phyloP scores from a whole-genome alignment of 805 yeast genomes.

The Clavispora fructus region DNA sequence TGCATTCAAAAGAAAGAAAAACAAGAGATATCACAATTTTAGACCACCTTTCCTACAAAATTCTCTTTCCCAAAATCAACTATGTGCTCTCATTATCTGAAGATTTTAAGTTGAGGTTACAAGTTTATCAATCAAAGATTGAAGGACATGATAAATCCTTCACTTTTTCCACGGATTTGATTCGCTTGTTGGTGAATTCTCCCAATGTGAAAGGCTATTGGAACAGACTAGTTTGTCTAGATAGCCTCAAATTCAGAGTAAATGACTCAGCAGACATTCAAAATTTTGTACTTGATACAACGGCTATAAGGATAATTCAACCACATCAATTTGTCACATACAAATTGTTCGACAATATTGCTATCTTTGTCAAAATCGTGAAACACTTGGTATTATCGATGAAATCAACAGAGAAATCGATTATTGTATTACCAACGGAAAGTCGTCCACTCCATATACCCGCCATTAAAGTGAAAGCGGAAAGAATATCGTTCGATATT shows the following conservation, averaged over 20 bases:
- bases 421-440: slow-evolving; percentile 26
- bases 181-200: slow-evolving; percentile 9
- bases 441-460: slow-evolving; percentile 26
- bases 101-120: slow-evolving; percentile 16
- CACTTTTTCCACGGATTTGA: slow-evolving; percentile 2
- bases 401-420: slow-evolving; percentile 12
- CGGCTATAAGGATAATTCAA: slow-evolving; percentile 27
- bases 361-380: slow-evolving; percentile 27
- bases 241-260: slow-evolving; percentile 2
- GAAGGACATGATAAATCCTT: background rate
- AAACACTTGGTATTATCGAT: slow-evolving; percentile 30
- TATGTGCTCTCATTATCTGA: slow-evolving; percentile 9
- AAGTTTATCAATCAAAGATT: slow-evolving; percentile 2
- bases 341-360: slow-evolving; percentile 34
- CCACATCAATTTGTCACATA: slow-evolving; percentile 36
- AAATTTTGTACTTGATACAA: slow-evolving; percentile 11
- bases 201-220: slow-evolving; percentile 7
- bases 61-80: slow-evolving; percentile 7
- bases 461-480: slow-evolving; percentile 21
- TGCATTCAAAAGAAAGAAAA: background rate
- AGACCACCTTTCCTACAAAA: slow-evolving; percentile 1
- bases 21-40: background rate
- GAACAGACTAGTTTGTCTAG: slow-evolving; percentile 13
- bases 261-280: slow-evolving; percentile 5
- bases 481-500: slow-evolving; percentile 27